phyloP scores from a whole-genome alignment of 176 grass and related monocot species.

The Avena sativa region DNA sequence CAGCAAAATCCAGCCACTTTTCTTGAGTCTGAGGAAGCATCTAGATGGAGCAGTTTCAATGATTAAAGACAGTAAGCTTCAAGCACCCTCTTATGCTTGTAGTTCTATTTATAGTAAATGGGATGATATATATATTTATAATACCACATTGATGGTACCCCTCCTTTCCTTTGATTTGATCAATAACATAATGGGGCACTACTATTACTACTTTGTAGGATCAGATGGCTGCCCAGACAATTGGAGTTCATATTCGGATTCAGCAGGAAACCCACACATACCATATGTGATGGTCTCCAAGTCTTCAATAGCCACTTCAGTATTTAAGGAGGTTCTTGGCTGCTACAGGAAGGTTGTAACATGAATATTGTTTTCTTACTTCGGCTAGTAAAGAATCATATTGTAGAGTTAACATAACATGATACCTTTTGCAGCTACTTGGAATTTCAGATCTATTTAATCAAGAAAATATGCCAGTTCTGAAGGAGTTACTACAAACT shows the following conservation, averaged over 20 bases:
- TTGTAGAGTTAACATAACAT: constrained; percentile 38
- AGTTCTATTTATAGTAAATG: constrained; percentile 14
- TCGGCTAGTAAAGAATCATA: background rate
- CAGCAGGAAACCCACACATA: constrained; percentile 81
- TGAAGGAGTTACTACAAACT: constrained; percentile 77
- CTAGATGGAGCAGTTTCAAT: constrained; percentile 76
- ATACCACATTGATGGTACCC: background rate
- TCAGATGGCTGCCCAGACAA: constrained; percentile 65
- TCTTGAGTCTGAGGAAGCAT: constrained; percentile 73
- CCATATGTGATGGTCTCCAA: constrained; percentile 65
- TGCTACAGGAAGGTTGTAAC: constrained; percentile 90
- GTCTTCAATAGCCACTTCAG: constrained; percentile 61
- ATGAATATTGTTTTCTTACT: constrained; percentile 38
- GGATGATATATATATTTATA: background rate
- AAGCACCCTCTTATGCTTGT: constrained; percentile 22
- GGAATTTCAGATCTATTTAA: constrained; percentile 60
- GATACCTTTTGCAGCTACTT: constrained; percentile 60
- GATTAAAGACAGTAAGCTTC: constrained; percentile 65
- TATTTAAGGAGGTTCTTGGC: constrained; percentile 82
- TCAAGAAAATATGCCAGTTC: constrained; percentile 65
- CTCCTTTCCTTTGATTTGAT: constrained; percentile 10
- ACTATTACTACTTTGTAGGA: constrained; percentile 45
- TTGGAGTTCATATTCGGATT: constrained; percentile 73
- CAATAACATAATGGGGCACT: background rate
- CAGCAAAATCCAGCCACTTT: constrained; percentile 66